Base-by-base conservation (phyloP, 495 filamentous ascomycete species). In the Penicillium tannophilum region DNA sequence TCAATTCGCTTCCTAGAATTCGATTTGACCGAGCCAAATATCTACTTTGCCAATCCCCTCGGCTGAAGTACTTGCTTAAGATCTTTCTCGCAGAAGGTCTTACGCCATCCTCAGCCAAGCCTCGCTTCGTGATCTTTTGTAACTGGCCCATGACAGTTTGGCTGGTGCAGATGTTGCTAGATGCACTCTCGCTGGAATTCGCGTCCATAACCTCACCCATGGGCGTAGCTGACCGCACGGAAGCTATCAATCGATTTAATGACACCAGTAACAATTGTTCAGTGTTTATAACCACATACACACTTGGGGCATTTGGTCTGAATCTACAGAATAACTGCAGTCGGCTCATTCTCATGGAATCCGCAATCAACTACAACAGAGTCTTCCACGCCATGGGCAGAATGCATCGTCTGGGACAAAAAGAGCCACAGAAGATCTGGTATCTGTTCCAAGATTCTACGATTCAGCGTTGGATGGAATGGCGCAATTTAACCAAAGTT, bases 401-500 rank as follows among this genome's bases (percentile, higher is more conserved):
- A 11, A 30, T 61, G 16, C 62, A 61, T 36, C 52, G 58, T 1
- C 31, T 59, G 0, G 52, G 62, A 1, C 62, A 61, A 33, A 52
- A 20, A 12, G 30, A 45, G 11, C 54, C 23, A 7, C 58, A 64
- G 50, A 48, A 44, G 16, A 52, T 50, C 4, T 64, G 55, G 58
- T 36, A 48, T 16, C 52, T 64, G 1, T 64, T 61, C 46, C 45
- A 55, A 35, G 54, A 64, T 31, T 49, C 52, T 24, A 64, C 58
- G 0, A 42, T 64, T 36, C 39, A 55, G n/a, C 62, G 62, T 4
- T 55, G 43, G 20, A 43, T 64, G 33, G 58, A 61, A 17, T 17
- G 42, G 20, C 54, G 54, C n/a, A 41, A 24, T 16, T 41, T 43
- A 17, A 6, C 17, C n/a, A 45, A 55, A 14, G 50, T 54, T 20